Evolutionary conservation across 2,329 filamentous ascomycete species (phyloP), one percentile per base, ranked within the genome.

Genomic region (Arthroderma sp.): DNA sequence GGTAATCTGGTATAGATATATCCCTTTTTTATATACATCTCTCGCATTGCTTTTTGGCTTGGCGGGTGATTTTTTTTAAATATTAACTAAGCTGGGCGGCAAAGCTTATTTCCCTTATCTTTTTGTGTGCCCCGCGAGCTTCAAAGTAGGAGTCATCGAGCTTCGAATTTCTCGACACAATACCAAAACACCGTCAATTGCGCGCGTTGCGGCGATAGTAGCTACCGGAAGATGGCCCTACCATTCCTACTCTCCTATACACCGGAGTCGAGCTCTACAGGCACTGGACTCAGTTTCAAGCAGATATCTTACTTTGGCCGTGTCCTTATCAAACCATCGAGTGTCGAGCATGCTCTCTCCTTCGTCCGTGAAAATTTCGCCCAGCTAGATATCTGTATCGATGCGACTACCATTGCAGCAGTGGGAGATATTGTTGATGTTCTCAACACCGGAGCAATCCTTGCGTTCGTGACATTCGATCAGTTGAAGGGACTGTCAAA

Each of bases 391-490:
- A 81, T 87, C 62, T 90, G 87, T 69, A 81, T 95, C 63, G 88
- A 95, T 65, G 89, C 84, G 54, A 85, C 87, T 3, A 74, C 74
- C 21, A 77, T 97, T 39, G 71, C 80, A 33, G 83, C 83, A 9
- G 76, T 77, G 57, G 85, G 90, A 63, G 86, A 94, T 62, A 77
- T 97, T 37, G 74, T 91, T 56, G 81, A 86, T 51, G 79, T 97
- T 37, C 82, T 98, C 57, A 88, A 98, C 70, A 81, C 84, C 62
- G 93, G 93, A 59, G 89, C 90, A 5, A 81, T 84, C 55, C 93
- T 86, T 69, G 85, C 93, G 61, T 93, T 97, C 70, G 87, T 95
- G 54, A 80, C 80, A 17, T 80, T 84, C 52, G 78, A 83, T 58
- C 86, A 89, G 68, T 75, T 94, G 56, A 75, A 77, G 41, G 70